Evolutionary conservation across 2,329 filamentous ascomycete species (phyloP).

Genomic region (Hypoxylon sp.): DNA sequence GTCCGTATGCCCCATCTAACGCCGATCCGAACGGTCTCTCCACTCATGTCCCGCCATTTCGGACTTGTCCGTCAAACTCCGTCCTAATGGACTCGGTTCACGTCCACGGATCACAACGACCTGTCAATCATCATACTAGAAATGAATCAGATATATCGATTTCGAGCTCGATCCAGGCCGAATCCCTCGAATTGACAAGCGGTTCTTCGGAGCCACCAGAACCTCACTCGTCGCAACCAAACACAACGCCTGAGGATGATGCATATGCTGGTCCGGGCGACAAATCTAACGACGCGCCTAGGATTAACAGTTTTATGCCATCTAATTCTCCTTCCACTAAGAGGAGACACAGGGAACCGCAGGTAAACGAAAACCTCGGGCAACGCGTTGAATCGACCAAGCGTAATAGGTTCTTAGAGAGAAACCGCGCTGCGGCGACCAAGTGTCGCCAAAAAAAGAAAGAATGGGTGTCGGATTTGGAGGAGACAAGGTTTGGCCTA

Average conservation of each 20-base stretch:
- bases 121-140: conserved; percentile 26
- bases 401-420: conserved; percentile 73
- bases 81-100: conserved; percentile 18
- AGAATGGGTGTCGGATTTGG: conserved; percentile 66
- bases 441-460: conserved; percentile 81
- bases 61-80: conserved; percentile 8
- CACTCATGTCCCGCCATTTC: conserved; percentile 32
- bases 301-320: background rate
- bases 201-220: conserved; percentile 51
- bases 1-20: conserved; percentile 29
- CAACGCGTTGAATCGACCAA: conserved; percentile 59
- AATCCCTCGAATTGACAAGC: conserved; percentile 49
- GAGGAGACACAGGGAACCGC: conserved; percentile 49
- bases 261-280: background rate
- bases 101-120: conserved; percentile 24
- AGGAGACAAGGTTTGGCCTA: conserved; percentile 62
- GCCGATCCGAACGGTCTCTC: conserved; percentile 35
- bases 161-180: conserved; percentile 35
- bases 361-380: conserved; percentile 42
- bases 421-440: conserved; percentile 80
- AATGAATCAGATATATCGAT: conserved; percentile 34
- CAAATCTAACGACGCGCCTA: conserved; percentile 6
- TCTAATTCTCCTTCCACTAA: conserved; percentile 43
- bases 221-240: conserved; percentile 46
- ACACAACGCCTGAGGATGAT: conserved; percentile 46